A percentile compares a stretch with the other conserved stretches of the same genome.
phyloP scores from a whole-genome alignment of 768 basidiomycete genomes.

The Sporobolomyces phaffii region DNA sequence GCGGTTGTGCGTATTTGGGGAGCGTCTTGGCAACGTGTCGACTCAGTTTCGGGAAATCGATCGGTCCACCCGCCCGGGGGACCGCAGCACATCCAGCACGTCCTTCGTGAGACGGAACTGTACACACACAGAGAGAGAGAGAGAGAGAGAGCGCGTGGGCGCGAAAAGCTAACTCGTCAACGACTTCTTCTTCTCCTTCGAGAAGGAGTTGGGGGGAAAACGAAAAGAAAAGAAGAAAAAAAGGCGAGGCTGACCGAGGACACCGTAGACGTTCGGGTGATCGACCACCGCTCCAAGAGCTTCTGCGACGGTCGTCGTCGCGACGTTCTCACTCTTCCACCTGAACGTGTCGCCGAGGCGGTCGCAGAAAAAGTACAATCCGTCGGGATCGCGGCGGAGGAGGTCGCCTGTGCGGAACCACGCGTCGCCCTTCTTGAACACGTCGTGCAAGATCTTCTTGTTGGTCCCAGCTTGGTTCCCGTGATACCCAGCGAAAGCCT shows the following conservation, averaged over 20 bases:
- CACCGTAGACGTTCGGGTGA: conserved; percentile 33
- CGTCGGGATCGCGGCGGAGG: conserved; percentile 12
- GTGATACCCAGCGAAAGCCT: conserved; percentile 30
- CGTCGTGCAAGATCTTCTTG: conserved; percentile 38
- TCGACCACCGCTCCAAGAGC: conserved; percentile 21
- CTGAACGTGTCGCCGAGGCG: conserved; percentile 37
- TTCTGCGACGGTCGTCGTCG: conserved; percentile 24
- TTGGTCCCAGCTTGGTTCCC: conserved; percentile 25
- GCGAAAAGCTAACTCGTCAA: too few species aligned
- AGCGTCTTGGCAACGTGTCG: conserved; percentile 22
- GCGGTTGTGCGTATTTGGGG: conserved; percentile 35
- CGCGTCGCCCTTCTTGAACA: conserved; percentile 26
- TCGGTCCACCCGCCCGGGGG: neutral
- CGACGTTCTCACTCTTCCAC: conserved; percentile 37
- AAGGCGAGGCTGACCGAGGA: conserved; percentile 12
- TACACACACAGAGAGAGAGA: neutral
- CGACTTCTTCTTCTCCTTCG: too few species aligned
- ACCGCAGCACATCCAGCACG: conserved; percentile 38
- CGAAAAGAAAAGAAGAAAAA: neutral
- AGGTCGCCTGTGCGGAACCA: conserved; percentile 28
- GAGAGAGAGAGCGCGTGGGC: too few species aligned
- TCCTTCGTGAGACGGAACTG: conserved; percentile 35
- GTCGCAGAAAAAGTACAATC: conserved; percentile 32
- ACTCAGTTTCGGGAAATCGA: conserved; percentile 22
- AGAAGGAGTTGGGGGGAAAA: too few species aligned